A percentile compares a stretch with the other conserved stretches of the same genome.
Evolutionary conservation across 2,329 filamentous ascomycete species (phyloP).

Genomic region (Fonsecaea pedrosoi): DNA sequence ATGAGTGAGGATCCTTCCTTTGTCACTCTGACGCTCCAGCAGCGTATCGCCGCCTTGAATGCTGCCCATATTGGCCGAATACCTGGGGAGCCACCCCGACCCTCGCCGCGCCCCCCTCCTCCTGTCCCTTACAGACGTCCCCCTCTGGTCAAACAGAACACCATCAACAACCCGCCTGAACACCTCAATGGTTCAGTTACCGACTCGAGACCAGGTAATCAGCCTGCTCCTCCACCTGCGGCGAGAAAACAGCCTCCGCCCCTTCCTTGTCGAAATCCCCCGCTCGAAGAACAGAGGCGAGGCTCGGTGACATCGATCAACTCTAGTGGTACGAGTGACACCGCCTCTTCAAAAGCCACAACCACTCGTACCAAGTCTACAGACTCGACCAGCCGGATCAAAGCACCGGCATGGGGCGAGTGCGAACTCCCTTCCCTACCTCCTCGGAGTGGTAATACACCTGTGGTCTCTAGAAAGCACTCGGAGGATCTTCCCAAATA

Average conservation of each 20-base stretch:
- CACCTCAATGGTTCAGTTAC: constrained; percentile 44
- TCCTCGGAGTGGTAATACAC: constrained; percentile 49
- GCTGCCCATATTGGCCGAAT: constrained; percentile 50
- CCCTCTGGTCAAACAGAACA: constrained; percentile 41
- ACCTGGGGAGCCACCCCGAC: constrained; percentile 43
- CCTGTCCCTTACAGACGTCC: constrained; percentile 43
- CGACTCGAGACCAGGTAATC: constrained; percentile 43
- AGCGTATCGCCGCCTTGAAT: constrained; percentile 55
- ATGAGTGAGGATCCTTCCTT: constrained; percentile 50
- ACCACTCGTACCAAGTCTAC: constrained; percentile 39
- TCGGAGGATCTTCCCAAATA: constrained; percentile 48
- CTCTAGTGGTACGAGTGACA: constrained; percentile 53
- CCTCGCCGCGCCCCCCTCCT: constrained; percentile 31
- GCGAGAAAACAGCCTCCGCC: constrained; percentile 49
- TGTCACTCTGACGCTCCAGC: constrained; percentile 52
- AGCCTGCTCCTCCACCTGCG: constrained; percentile 38
- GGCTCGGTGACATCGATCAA: constrained; percentile 59
- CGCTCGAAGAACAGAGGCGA: constrained; percentile 42
- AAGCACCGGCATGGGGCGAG: constrained; percentile 65
- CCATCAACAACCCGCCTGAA: constrained; percentile 48
- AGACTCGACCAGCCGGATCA: constrained; percentile 50
- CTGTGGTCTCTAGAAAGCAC: constrained; percentile 40
- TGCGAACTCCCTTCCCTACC: constrained; percentile 62
- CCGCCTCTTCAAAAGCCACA: constrained; percentile 23
- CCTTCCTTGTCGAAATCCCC: constrained; percentile 53